Evolutionary conservation across 192 early-diverging fungal species (phyloP), one percentile per base, ranked within the genome.

Genomic region (Geosiphon pyriformis): DNA sequence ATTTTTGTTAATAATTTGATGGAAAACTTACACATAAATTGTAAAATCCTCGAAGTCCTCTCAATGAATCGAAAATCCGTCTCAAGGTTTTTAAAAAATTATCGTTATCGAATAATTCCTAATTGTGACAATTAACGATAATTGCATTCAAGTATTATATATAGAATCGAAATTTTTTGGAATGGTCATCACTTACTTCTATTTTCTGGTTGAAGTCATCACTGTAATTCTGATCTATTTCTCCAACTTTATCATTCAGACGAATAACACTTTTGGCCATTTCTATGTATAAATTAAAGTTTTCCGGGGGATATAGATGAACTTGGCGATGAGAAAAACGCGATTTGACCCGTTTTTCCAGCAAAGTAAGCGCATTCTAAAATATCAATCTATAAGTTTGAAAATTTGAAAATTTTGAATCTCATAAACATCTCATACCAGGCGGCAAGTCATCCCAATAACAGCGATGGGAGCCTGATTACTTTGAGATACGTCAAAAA

Each of bases 311-410:
- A 69, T 87, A 87, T 4, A 91, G 75, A 58, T 88, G 82, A 11
- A 95, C 85, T 32, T 88, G 86, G 8, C 92, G 82, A 67, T 95
- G 92, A 11, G 92, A 94, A 76, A 95, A 97, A 30, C 94, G 83
- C 25, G 93, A 95, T 65, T 95, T 94, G 34, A 97, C 94, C 11
- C 94, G 88, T 67, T 97, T 96, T 74, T 98, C 94, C 31, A 99
- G 69, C 31, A 94, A 69, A 47, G 90, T 87, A 34, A 95, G 76
- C 15, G 88, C 84, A 69, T 96, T 92, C 88, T 89, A 74, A 31
- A 17, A 34, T 6, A 34, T 27, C 23, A 18, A 33, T 17, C 18
- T 10, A 34, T 54, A 23, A 35, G 17, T 1, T 17, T 50, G 22
- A n/a, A 20, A 22, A 15, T 11, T 27, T 46, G 12, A 25, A 53